Percentiles rank a stretch among this genome's conserved stretches.
These are phyloP conservation scores for Pulveroboletus sp. DNA, from an alignment of 768 basidiomycete genomes.

Conservation along the genomic window DNA sequence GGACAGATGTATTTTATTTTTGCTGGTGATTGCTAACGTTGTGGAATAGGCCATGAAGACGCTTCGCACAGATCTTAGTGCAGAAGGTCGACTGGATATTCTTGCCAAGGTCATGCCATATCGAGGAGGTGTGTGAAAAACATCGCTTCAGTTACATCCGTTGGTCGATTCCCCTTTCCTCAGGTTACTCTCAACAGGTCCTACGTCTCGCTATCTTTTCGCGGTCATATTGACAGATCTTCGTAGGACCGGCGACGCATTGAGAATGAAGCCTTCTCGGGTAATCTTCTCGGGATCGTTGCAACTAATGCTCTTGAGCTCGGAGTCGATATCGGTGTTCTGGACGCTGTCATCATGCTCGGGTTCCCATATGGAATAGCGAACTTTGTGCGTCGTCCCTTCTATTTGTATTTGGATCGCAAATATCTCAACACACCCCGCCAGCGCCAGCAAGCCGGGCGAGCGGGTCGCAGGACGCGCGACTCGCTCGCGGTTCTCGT, in stretches of 20 bases:
- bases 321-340: conserved; percentile 84
- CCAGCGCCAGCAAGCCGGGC: conserved; percentile 84
- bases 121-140: conserved; percentile 57
- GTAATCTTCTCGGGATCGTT: conserved; percentile 77
- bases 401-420: neutral
- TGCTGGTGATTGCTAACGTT: neutral
- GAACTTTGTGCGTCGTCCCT: conserved; percentile 57
- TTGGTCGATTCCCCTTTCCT: neutral
- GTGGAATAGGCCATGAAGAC: conserved; percentile 70
- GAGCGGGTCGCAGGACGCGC: conserved; percentile 76
- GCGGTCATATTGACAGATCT: neutral
- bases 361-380: conserved; percentile 79
- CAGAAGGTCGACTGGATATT: conserved; percentile 73
- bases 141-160: neutral
- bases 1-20: neutral
- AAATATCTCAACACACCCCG: neutral
- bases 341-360: conserved; percentile 87
- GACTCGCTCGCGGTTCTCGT: conserved; percentile 78
- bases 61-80: conserved; percentile 62
- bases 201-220: neutral
- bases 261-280: conserved; percentile 83
- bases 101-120: conserved; percentile 75
- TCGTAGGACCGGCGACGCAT: conserved; percentile 73
- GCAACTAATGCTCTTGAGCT: conserved; percentile 90
- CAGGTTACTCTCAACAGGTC: conserved; percentile 70